Percentiles rank a stretch among this genome's conserved stretches.
These are phyloP conservation scores for Nakaseomyces bracarensis DNA, from an alignment of 1,139 yeast species.

Conservation along the genomic window DNA sequence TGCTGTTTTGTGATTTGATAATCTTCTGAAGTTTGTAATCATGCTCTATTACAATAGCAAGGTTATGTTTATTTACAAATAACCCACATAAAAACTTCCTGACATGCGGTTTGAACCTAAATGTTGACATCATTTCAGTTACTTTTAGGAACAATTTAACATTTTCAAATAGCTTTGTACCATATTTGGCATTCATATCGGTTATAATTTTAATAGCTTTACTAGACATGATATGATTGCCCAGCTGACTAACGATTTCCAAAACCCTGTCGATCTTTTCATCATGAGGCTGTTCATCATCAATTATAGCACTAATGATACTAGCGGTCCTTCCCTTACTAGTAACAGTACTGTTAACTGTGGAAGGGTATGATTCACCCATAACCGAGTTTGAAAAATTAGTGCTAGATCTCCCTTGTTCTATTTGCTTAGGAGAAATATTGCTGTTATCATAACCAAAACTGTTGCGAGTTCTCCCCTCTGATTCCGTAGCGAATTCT, in stretches of 20 bases:
- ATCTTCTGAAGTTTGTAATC: constrained; percentile 31
- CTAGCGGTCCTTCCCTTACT: constrained; percentile 16
- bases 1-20: neutral
- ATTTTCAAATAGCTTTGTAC: constrained; percentile 46
- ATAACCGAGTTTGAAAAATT: neutral
- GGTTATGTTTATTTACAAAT: constrained; percentile 47
- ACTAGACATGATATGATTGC: constrained; percentile 54
- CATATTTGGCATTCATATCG: constrained; percentile 45
- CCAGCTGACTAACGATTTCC: constrained; percentile 51
- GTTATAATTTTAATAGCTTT: constrained; percentile 58
- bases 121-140: constrained; percentile 55
- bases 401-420: neutral
- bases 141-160: constrained; percentile 53
- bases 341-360: neutral
- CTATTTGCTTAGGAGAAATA: neutral
- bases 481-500: neutral
- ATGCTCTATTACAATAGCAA: constrained; percentile 46
- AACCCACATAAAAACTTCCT: constrained; percentile 63
- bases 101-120: constrained; percentile 55
- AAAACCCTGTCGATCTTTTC: constrained; percentile 43
- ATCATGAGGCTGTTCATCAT: constrained; percentile 25
- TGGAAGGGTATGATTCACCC: neutral
- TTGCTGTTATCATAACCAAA: neutral
- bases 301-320: constrained; percentile 17
- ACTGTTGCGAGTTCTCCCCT: neutral